Evolutionary conservation across 495 filamentous ascomycete species (phyloP).

Genomic region (Penicillium coffeae): DNA sequence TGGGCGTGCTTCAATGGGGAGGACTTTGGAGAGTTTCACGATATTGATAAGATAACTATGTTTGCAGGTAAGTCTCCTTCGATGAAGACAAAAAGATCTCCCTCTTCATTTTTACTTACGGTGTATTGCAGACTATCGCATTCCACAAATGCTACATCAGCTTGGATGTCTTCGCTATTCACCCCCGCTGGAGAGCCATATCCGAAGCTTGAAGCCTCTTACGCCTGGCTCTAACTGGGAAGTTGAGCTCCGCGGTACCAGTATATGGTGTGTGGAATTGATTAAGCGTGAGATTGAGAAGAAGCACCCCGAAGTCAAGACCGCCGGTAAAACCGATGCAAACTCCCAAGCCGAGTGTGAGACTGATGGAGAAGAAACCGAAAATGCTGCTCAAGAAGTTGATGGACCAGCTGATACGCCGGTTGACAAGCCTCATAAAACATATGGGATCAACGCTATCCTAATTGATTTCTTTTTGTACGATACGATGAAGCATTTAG

Average conservation of each 20-base stretch:
- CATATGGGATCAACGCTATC: slow-evolving; percentile 69
- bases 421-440: slow-evolving; percentile 17
- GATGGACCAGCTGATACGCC: background rate
- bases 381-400: slow-evolving; percentile 1
- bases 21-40: slow-evolving; percentile 75
- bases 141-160: slow-evolving; percentile 87
- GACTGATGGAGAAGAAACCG: slow-evolving; percentile 4
- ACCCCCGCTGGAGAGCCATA: slow-evolving; percentile 67
- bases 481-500: slow-evolving; percentile 83
- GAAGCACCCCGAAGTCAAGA: slow-evolving; percentile 59
- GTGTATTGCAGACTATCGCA: slow-evolving; percentile 68
- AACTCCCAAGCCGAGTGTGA: slow-evolving; percentile 3
- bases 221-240: slow-evolving; percentile 76
- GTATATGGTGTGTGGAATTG: slow-evolving; percentile 91
- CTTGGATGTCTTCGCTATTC: slow-evolving; percentile 81
- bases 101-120: background rate
- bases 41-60: slow-evolving; percentile 95
- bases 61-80: slow-evolving; percentile 61
- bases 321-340: slow-evolving; percentile 8
- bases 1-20: slow-evolving; percentile 92
- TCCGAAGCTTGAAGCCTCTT: slow-evolving; percentile 59
- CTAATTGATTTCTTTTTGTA: slow-evolving; percentile 97
- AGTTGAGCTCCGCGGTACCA: slow-evolving; percentile 80
- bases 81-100: no score
- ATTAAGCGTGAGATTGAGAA: slow-evolving; percentile 77